These are phyloP conservation scores for Pelargonium nanum DNA, from an alignment of 345 rosid species.

Conservation along the genomic window DNA sequence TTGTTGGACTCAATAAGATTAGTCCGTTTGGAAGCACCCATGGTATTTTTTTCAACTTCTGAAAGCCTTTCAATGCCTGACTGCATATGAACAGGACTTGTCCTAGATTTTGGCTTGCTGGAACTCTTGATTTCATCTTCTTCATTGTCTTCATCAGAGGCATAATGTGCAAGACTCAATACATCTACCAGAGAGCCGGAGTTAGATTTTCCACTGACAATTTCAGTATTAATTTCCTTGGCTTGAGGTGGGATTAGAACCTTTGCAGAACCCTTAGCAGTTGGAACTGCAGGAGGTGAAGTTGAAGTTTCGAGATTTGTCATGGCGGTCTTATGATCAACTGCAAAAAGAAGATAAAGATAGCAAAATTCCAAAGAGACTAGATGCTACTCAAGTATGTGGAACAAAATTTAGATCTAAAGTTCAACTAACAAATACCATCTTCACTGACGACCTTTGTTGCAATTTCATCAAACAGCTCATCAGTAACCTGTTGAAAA, in stretches of 20 bases:
- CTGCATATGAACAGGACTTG: constrained; percentile 22
- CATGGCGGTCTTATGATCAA: constrained; percentile 18
- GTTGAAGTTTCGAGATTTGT: constrained; percentile 31
- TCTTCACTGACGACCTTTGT: constrained; percentile 73
- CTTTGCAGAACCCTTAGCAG: constrained; percentile 40
- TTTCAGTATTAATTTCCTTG: constrained; percentile 26
- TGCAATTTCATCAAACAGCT: constrained; percentile 89
- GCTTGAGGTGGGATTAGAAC: constrained; percentile 34
- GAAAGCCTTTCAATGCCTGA: constrained; percentile 24
- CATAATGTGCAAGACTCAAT: constrained; percentile 85
- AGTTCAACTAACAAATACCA: constrained; percentile 31
- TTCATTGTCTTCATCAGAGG: constrained; percentile 58
- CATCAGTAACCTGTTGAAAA: constrained; percentile 79
- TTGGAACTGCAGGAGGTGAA: constrained; percentile 22
- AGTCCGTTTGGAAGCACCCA: constrained; percentile 14
- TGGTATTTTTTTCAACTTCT: constrained; percentile 14
- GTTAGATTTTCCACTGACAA: constrained; percentile 37
- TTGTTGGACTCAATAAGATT: constrained; percentile 15
- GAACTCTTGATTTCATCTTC: constrained; percentile 35
- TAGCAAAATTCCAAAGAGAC: not conserved
- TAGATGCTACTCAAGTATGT: constrained; percentile 5
- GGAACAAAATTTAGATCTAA: not conserved
- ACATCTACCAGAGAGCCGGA: constrained; percentile 60
- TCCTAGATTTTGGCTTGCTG: constrained; percentile 18
- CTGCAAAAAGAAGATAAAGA: constrained; percentile 24